Base-by-base conservation (phyloP, 1,284 basidiomycete genomes). In the Vanrija sp. region DNA sequence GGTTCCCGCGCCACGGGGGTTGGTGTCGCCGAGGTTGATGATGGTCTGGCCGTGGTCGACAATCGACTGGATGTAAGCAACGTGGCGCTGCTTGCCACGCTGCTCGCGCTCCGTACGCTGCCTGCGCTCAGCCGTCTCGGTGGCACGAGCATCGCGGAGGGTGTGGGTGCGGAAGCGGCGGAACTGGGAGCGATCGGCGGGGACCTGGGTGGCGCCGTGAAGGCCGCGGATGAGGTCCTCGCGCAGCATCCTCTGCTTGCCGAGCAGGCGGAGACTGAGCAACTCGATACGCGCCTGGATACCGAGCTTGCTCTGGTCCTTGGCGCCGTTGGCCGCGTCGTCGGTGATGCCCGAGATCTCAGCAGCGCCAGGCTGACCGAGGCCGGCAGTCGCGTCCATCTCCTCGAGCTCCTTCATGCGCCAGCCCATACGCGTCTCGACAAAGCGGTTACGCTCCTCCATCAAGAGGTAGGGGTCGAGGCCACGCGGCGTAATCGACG, bases 11-110 rank as follows among this genome's bases (percentile, higher is more conserved):
- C 71, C 69, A 12, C 68, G 82, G 15, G 65, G 59, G n/a, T 59
- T 63, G 37, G 67, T 65, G 63, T 77, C 49, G 70, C 75, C 58
- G 6, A 81, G 80, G 44, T 87, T 77, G 45, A 92, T 78, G 49
- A 84, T 70, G 45, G 89, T 85, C 53, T 82, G 82, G 2, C 92
- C 93, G 71, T 99, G 96, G 44, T 81, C 78, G 72, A 86, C 88
- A 66, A 99, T 97, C 58, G 89, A 84, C 45, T 81, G 81, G 67
- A 98, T 87, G 70, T 98, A 94, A 66, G 95, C 90, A 67, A 96
- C 84, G 69, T 99, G 96, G 71, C 96, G 94, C 79, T 93, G 88
- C 75, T 98, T 96, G 45, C 93, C 93, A 35, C 90, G 85, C 48
- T 87, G 85, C 76, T 98, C 95, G 20, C 94, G 85, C 62, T 98